phyloP scores from a whole-genome alignment of 2,329 filamentous ascomycete genomes.

The Lanzia echinophila region DNA sequence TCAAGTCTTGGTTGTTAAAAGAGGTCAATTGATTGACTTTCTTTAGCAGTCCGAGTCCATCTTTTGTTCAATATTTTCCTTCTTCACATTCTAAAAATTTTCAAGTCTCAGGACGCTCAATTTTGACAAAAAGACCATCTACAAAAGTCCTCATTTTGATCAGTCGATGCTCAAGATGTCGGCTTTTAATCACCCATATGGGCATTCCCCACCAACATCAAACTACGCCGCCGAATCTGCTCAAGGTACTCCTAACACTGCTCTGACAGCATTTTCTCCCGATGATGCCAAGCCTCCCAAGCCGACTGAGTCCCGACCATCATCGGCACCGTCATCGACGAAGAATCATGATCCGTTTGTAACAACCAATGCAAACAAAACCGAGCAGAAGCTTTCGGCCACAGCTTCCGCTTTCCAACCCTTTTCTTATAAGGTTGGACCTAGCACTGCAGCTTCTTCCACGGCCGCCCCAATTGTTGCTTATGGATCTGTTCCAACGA shows the following conservation, averaged over 20 bases:
- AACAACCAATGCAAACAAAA: slow-evolving; percentile 29
- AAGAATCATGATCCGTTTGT: slow-evolving; percentile 44
- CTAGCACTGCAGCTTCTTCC: background rate
- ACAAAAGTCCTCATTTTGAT: background rate
- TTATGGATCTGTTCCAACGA: slow-evolving; percentile 2
- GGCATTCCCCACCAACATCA: slow-evolving; percentile 30
- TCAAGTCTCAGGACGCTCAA: background rate
- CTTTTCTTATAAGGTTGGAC: slow-evolving; percentile 21
- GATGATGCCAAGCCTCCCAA: slow-evolving; percentile 36
- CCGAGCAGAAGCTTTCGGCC: slow-evolving; percentile 50
- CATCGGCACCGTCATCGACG: slow-evolving; percentile 22
- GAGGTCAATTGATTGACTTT: background rate
- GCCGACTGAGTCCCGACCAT: slow-evolving; percentile 18
- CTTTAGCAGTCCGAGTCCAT: background rate
- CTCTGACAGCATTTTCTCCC: slow-evolving; percentile 57
- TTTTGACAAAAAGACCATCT: background rate
- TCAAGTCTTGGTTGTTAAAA: background rate
- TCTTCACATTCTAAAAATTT: background rate
- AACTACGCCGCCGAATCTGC: slow-evolving; percentile 48
- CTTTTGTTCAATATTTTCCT: background rate
- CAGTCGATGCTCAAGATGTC: slow-evolving; percentile 9
- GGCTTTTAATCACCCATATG: slow-evolving; percentile 6
- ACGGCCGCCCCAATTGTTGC: slow-evolving; percentile 1
- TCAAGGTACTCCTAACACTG: slow-evolving; percentile 59
- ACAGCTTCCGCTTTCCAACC: slow-evolving; percentile 58